Evolutionary conservation across 129 eudicot species (phyloP).

Genomic region (Lonicera japonica): DNA sequence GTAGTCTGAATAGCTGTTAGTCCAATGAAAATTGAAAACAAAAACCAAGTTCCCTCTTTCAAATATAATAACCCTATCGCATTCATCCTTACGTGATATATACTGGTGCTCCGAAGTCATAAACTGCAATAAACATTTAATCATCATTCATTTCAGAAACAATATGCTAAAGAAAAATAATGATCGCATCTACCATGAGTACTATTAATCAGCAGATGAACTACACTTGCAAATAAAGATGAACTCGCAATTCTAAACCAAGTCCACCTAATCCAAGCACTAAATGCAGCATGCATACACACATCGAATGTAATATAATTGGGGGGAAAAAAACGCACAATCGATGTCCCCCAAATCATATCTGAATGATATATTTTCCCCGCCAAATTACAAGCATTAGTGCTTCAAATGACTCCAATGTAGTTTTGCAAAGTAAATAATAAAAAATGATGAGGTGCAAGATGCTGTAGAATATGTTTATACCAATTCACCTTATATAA

Average conservation of each 20-base stretch:
- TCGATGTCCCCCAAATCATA: no score
- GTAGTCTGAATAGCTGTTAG: constrained; percentile 79
- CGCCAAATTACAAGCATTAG: no score
- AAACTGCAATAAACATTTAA: constrained; percentile 51
- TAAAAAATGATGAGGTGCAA: neutral
- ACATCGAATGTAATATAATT: no score
- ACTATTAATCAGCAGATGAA: neutral
- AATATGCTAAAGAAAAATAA: no score
- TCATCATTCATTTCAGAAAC: neutral
- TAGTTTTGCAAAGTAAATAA: no score
- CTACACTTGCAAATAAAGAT: neutral
- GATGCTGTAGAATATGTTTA: neutral
- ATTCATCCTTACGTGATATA: constrained; percentile 86
- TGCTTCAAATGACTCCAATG: no score
- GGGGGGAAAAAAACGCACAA: no score
- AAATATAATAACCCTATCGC: constrained; percentile 71
- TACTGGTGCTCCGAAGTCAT: constrained; percentile 93
- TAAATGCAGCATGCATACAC: no score
- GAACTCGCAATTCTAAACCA: neutral
- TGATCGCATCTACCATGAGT: neutral
- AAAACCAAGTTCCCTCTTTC: constrained; percentile 90
- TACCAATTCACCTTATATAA: neutral
- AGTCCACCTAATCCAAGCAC: no score
- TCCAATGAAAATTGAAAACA: constrained; percentile 91
- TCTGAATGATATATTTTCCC: no score